Evolutionary conservation across 1,284 basidiomycete genomes (phyloP), one percentile per base, ranked within the genome.

Genomic region (Cryptococcus jaspeensis): DNA sequence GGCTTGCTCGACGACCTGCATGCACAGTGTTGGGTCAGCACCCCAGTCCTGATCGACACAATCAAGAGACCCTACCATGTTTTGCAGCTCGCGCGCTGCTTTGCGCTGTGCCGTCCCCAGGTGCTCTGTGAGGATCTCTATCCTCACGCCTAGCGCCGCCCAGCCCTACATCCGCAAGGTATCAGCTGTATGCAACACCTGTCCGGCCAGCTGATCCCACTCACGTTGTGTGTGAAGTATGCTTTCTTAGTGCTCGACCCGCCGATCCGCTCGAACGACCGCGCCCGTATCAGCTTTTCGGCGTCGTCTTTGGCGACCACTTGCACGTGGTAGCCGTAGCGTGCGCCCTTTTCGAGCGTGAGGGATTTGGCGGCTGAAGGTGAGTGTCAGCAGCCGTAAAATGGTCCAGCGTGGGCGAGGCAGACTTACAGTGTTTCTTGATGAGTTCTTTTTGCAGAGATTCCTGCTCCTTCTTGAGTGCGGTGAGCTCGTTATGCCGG

Each of bases 261-360:
- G 42, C 61, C 49, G 43, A 64, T 55, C 53, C 53, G 56, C 41
- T 68, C 62, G 37, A 75, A 65, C 22, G 56, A 56, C n/a, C 61
- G 58, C 15, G 66, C 62, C 44, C 68, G 69, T 37, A 64, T 64
- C 8, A 71, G 50, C 35, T 56, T 25, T 61, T 69, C 56, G 82
- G 83, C 73, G 83, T 89, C 40, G 78, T 76, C 52, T 49, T 64
- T 67, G 63, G 82, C 84, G 32, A 80, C 79, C 25, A 92, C 75
- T 6, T 50, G 87, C 43, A 91, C 81, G 69, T 88, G 86, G 79
- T 87, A 84, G 11, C 90, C 89, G 56, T 85, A 83, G 15, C 81
- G 81, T 9, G 84, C 80, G 1, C 83, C 86, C 22, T 83, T 84
- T 36, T 88, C 84, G 46, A 92, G 79, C 7, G 85, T 85, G 59